Evolutionary conservation across 805 yeast genomes (phyloP).

Genomic region (Wickerhamomyces subpelliculosus): DNA sequence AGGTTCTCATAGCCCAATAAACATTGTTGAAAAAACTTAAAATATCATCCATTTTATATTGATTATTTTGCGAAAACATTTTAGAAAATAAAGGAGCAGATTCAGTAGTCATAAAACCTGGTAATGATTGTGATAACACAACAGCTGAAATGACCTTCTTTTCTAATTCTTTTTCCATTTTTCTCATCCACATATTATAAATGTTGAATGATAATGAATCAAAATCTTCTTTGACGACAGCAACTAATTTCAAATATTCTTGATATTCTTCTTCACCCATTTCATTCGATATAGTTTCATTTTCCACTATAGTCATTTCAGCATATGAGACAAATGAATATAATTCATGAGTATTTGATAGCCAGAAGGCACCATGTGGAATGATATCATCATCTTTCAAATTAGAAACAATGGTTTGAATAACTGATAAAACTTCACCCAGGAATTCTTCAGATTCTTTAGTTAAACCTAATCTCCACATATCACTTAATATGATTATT

Average conservation of each 20-base stretch:
- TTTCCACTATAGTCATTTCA: conserved; percentile 82
- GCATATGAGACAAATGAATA: conserved; percentile 93
- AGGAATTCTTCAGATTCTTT: conserved; percentile 85
- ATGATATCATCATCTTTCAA: conserved; percentile 82
- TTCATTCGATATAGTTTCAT: conserved; percentile 70
- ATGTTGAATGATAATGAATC: conserved; percentile 90
- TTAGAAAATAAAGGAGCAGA: conserved; percentile 73
- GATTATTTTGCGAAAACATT: conserved; percentile 64
- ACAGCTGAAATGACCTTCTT: conserved; percentile 94
- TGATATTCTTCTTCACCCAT: conserved; percentile 88
- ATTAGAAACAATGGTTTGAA: conserved; percentile 76
- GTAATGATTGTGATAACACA: conserved; percentile 87
- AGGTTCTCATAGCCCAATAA: conserved; percentile 88
- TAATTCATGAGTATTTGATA: conserved; percentile 91
- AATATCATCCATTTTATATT: conserved; percentile 91
- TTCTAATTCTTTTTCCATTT: conserved; percentile 83
- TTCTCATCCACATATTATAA: conserved; percentile 95
- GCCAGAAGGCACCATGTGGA: conserved; percentile 95
- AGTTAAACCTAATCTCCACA: conserved; percentile 97
- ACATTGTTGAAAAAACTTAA: conserved; percentile 83
- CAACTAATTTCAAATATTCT: conserved; percentile 82
- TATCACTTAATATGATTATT: conserved; percentile 85
- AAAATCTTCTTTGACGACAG: conserved; percentile 88
- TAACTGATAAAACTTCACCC: conserved; percentile 81
- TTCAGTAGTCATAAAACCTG: conserved; percentile 91